phyloP scores from a whole-genome alignment of 768 basidiomycete species.

The Artomyces pyxidatus region DNA sequence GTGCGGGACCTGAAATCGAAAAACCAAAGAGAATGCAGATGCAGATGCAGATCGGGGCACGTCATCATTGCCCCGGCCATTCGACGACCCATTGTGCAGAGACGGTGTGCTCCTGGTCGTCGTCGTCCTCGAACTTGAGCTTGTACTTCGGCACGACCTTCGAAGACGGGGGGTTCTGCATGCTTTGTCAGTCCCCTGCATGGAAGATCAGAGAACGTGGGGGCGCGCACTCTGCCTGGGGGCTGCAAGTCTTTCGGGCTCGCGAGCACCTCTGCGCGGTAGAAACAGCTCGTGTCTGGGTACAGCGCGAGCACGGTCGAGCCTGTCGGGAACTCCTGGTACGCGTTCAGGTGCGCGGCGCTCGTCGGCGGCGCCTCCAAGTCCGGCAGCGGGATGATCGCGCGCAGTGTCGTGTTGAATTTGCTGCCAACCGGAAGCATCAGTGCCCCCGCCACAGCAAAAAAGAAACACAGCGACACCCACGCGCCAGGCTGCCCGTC shows the following conservation, averaged over 20 bases:
- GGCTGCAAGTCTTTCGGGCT: slow-evolving; percentile 42
- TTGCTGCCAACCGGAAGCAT: slow-evolving; percentile 28
- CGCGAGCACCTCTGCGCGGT: slow-evolving; percentile 77
- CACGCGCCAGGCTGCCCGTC: slow-evolving; percentile 62
- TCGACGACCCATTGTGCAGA: slow-evolving; percentile 78
- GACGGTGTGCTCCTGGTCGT: slow-evolving; percentile 72
- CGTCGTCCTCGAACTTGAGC: slow-evolving; percentile 85
- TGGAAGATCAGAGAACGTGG: no score
- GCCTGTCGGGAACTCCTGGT: slow-evolving; percentile 63
- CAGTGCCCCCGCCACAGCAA: slow-evolving; percentile 1
- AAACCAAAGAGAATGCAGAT: no score
- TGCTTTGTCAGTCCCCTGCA: no score
- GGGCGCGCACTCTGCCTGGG: slow-evolving; percentile 28
- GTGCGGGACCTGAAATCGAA: no score
- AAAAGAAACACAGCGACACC: slow-evolving; percentile 12
- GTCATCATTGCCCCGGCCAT: slow-evolving; percentile 46
- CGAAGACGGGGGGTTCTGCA: slow-evolving; percentile 23
- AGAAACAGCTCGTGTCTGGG: slow-evolving; percentile 88
- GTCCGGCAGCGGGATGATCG: slow-evolving; percentile 78
- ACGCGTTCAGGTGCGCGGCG: slow-evolving; percentile 58
- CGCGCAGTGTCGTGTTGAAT: slow-evolving; percentile 61
- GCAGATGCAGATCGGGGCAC: no score
- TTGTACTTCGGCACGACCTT: slow-evolving; percentile 58
- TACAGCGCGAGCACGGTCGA: slow-evolving; percentile 82
- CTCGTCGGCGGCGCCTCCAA: slow-evolving; percentile 47